Evolutionary conservation across 2,329 filamentous ascomycete genomes (phyloP).

Genomic region (Dactylellina parvicollis): DNA sequence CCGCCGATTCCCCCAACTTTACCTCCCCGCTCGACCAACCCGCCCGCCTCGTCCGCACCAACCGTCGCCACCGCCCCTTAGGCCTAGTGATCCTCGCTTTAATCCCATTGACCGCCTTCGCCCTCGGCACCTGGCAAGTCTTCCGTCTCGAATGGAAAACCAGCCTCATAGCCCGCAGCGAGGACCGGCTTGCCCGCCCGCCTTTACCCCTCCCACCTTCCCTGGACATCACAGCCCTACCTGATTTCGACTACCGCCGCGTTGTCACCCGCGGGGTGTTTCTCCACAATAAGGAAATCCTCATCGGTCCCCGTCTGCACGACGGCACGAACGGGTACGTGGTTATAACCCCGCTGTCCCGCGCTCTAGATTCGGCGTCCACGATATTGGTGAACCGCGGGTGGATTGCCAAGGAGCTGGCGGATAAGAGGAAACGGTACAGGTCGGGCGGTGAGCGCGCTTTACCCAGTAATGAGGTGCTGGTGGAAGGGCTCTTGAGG

Average conservation of each 20-base stretch:
- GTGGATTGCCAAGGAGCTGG: slow-evolving; percentile 84
- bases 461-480: slow-evolving; percentile 75
- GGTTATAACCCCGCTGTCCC: slow-evolving; percentile 89
- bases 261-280: slow-evolving; percentile 79
- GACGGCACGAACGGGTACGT: slow-evolving; percentile 91
- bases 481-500: slow-evolving; percentile 82
- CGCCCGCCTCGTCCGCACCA: slow-evolving; percentile 77
- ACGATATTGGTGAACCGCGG: slow-evolving; percentile 86
- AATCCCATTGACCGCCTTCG: slow-evolving; percentile 90
- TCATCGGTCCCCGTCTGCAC: slow-evolving; percentile 86
- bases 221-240: slow-evolving; percentile 81
- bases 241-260: slow-evolving; percentile 90
- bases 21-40: slow-evolving; percentile 85
- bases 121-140: slow-evolving; percentile 93
- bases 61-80: slow-evolving; percentile 74
- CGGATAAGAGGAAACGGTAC: slow-evolving; percentile 70
- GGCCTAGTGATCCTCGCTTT: slow-evolving; percentile 83
- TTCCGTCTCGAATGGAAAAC: slow-evolving; percentile 93
- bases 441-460: slow-evolving; percentile 64
- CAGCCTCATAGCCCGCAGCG: slow-evolving; percentile 86
- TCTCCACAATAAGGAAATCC: slow-evolving; percentile 93
- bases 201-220: slow-evolving; percentile 85
- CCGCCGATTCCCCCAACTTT: slow-evolving; percentile 36
- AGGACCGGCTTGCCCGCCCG: slow-evolving; percentile 76
- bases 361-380: slow-evolving; percentile 60